phyloP scores from a whole-genome alignment of 2,329 filamentous ascomycete species.

The Teratosphaeria pseudoeucalypti region DNA sequence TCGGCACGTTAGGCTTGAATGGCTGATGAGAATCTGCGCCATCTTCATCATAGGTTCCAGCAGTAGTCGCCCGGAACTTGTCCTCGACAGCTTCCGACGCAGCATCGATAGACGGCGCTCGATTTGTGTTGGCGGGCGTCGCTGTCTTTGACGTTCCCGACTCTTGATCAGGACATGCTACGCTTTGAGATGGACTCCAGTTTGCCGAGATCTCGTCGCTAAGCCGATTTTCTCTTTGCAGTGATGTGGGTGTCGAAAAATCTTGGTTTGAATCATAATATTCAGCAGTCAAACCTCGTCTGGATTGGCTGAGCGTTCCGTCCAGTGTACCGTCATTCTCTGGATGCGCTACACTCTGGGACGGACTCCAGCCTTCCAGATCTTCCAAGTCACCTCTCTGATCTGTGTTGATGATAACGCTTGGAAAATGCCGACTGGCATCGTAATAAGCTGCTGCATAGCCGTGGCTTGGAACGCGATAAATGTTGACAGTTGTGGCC shows the following conservation, averaged over 20 bases:
- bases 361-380: slow-evolving; percentile 15
- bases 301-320: slow-evolving; percentile 3
- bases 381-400: background rate
- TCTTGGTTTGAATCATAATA: slow-evolving; percentile 20
- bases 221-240: background rate
- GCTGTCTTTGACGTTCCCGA: background rate
- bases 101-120: background rate
- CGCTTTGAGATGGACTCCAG: slow-evolving; percentile 19
- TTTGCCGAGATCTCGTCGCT: slow-evolving; percentile 1
- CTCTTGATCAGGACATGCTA: slow-evolving; percentile 2
- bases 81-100: background rate
- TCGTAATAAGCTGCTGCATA: slow-evolving; percentile 25
- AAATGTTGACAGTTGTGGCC: slow-evolving; percentile 20
- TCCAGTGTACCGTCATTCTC: background rate
- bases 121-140: background rate
- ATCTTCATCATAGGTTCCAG: background rate
- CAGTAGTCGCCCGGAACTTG: background rate
- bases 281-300: slow-evolving; percentile 20
- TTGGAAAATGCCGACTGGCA: slow-evolving; percentile 12
- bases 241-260: slow-evolving; percentile 10
- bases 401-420: slow-evolving; percentile 4
- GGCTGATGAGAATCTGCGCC: background rate
- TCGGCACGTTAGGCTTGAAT: background rate
- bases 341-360: slow-evolving; percentile 12
- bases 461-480: slow-evolving; percentile 23